Evolutionary conservation across 208 protist species (phyloP), one percentile per base, ranked within the genome.

Genomic region (Acanthamoeba culbertsoni): DNA sequence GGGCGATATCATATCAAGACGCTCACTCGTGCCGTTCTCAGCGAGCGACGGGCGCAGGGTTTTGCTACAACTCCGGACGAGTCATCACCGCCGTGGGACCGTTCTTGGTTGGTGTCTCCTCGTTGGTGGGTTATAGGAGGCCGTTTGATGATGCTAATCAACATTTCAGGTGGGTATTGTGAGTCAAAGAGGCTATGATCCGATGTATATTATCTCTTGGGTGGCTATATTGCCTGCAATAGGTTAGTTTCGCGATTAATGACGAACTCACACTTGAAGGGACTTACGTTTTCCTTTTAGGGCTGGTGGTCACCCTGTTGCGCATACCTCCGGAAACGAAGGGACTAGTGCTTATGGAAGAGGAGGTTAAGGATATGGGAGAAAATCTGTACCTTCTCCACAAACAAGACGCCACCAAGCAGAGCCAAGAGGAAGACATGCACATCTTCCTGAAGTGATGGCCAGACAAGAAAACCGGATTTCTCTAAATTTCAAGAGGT

Each of bases 41-140:
- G 82, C 31, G 82, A 43, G 82, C 82, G 37, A 14, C 65, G 82
- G 82, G 82, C 5, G 16, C 82, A 4, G 57, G 82, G 5, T 90
- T 90, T 16, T 90, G 82, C 82, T 90, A 90, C 82, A 90, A 90
- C 82, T 90, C 53, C 23, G 82, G 82, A 0, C 82, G 82, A 4
- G 16, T 90, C 26, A 42, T 90, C 82, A 90, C 82, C 5, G 82
- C 82, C 26, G 35, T 46, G 18, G 82, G 82, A 12, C 82, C 82
- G 12, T 90, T 90, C 51, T 31, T 90, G 48, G 82, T 88, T 53
- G 18, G n/a, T 84, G n/a, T 55, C 18, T 8, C 48, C 18, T 55
- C 48, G 18, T 55, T 55, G 48, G 12, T 18, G 12, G 12, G 48
- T 23, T 55, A 55, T 62, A n/a, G 55, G 55, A n/a, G 63, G 10